These are phyloP conservation scores for Diaporthe caulivora DNA, from an alignment of 2,329 filamentous ascomycete genomes.

Conservation along the genomic window DNA sequence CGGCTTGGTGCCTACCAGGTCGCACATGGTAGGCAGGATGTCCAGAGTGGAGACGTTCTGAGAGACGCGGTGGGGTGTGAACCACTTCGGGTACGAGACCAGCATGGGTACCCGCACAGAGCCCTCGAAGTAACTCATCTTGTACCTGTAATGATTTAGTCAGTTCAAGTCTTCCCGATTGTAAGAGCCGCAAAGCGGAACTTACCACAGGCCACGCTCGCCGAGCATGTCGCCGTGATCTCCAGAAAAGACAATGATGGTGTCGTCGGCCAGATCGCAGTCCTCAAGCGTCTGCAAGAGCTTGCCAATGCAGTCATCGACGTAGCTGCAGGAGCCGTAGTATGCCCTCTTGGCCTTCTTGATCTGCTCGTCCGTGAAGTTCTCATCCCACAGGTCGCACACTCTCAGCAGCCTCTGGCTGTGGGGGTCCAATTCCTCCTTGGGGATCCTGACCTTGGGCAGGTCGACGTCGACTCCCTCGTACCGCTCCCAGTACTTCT, in stretches of 20 bases:
- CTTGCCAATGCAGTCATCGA: conserved; percentile 91
- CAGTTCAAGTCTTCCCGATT: background rate
- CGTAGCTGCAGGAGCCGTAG: conserved; percentile 93
- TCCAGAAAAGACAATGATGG: conserved; percentile 91
- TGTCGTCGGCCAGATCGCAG: conserved; percentile 85
- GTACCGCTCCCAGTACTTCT: conserved; percentile 94
- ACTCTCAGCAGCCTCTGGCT: conserved; percentile 89
- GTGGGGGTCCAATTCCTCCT: conserved; percentile 87
- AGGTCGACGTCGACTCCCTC: conserved; percentile 89
- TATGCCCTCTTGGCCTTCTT: conserved; percentile 88
- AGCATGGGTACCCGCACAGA: conserved; percentile 91
- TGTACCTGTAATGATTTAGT: conserved; percentile 67
- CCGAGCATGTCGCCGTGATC: conserved; percentile 98
- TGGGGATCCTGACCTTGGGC: conserved; percentile 81
- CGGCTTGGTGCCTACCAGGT: conserved; percentile 80
- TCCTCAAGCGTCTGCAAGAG: conserved; percentile 82
- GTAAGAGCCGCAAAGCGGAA: background rate
- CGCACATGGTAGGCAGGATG: conserved; percentile 88
- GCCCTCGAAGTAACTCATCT: conserved; percentile 97
- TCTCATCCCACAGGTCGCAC: conserved; percentile 86
- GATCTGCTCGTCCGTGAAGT: conserved; percentile 88
- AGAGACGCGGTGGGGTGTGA: conserved; percentile 79
- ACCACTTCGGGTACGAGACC: conserved; percentile 82
- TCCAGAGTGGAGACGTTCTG: conserved; percentile 94
- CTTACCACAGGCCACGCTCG: conserved; percentile 85